phyloP scores from a whole-genome alignment of 2,329 filamentous ascomycete genomes.

The Cryphonectria nitschkei region DNA sequence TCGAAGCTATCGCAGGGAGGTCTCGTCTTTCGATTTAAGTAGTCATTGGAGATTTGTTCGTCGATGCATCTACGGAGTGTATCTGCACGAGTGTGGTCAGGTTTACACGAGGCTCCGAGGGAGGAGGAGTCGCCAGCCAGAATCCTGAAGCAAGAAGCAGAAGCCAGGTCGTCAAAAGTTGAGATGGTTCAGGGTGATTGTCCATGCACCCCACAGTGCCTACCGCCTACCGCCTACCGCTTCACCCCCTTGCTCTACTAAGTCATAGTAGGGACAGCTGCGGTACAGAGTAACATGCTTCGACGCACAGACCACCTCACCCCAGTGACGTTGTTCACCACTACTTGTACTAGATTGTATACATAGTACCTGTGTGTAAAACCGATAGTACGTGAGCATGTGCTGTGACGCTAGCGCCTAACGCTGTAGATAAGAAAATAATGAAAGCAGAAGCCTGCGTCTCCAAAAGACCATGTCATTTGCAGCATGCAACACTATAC shows the following conservation, averaged over 20 bases:
- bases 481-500: background rate
- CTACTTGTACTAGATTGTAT: background rate
- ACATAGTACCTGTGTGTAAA: background rate
- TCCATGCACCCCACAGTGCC: constrained; percentile 8
- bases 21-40: constrained; percentile 7
- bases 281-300: background rate
- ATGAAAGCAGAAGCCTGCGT: background rate
- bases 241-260: background rate
- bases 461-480: too few relatives aligned
- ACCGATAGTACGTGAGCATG: background rate
- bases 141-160: constrained; percentile 13
- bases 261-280: too few relatives aligned
- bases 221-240: background rate
- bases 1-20: constrained; percentile 15
- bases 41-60: constrained; percentile 14
- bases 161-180: constrained; percentile 10
- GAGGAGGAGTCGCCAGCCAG: background rate
- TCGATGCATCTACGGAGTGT: background rate
- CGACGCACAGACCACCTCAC: constrained; percentile 4
- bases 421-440: background rate
- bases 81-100: background rate
- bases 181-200: constrained; percentile 11
- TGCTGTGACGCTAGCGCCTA: background rate
- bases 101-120: background rate
- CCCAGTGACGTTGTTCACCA: background rate